phyloP scores from a whole-genome alignment of 2,329 filamentous ascomycete genomes.

The Alternaria atra region DNA sequence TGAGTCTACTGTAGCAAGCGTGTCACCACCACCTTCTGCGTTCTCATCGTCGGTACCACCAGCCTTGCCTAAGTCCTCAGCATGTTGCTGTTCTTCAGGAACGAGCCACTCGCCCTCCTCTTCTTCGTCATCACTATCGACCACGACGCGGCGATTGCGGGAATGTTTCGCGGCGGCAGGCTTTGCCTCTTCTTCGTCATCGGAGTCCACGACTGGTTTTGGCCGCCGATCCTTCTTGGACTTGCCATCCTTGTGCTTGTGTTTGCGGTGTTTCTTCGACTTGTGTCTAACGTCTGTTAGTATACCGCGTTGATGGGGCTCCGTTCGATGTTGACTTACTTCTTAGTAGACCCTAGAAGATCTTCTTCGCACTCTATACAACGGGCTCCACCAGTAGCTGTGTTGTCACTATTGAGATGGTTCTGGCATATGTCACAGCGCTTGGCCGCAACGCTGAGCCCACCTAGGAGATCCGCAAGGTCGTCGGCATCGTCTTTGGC shows the following conservation, averaged over 20 bases:
- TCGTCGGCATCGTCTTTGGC: constrained; percentile 75
- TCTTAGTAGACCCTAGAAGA: constrained; percentile 65
- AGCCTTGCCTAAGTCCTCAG: constrained; percentile 73
- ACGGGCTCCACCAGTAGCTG: constrained; percentile 61
- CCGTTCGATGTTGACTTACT: constrained; percentile 47
- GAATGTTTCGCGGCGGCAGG: constrained; percentile 24
- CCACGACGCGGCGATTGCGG: constrained; percentile 57
- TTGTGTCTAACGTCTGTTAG: constrained; percentile 47
- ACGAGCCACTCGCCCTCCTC: constrained; percentile 85
- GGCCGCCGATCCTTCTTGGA: constrained; percentile 41
- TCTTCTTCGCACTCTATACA: constrained; percentile 81
- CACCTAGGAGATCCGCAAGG: constrained; percentile 85
- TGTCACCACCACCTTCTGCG: constrained; percentile 85
- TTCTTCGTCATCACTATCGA: constrained; percentile 73
- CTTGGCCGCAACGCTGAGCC: constrained; percentile 78
- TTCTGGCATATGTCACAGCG: constrained; percentile 85
- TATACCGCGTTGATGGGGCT: not conserved
- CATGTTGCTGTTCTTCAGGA: constrained; percentile 69
- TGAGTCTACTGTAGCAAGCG: constrained; percentile 76
- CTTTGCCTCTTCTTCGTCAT: constrained; percentile 40
- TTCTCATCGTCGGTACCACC: constrained; percentile 90
- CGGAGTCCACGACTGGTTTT: constrained; percentile 38
- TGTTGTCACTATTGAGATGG: constrained; percentile 68
- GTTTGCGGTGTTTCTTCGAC: constrained; percentile 58
- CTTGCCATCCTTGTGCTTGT: constrained; percentile 40